Base-by-base conservation (phyloP, 805 yeast genomes). In the Nakazawaea ambrosiae region DNA sequence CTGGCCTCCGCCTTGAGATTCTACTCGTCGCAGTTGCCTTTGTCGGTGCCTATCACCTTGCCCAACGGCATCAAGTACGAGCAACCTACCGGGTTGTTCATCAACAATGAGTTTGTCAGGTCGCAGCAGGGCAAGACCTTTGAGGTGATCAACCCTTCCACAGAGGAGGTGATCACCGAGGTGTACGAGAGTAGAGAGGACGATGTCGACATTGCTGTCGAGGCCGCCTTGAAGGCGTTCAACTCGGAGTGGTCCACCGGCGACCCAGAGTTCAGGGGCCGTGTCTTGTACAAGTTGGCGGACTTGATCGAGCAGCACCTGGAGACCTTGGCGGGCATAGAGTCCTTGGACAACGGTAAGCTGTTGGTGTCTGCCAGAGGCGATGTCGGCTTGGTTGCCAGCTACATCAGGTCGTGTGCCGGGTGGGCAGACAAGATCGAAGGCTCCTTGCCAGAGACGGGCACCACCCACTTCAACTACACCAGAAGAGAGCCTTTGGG, bases 401-500 rank as follows among this genome's bases (percentile, higher is more conserved):
- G 70, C 48, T 82, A 81, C 58, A 63, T 86, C 58, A 77, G 90
- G 64, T 80, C 88, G 47, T 80, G 85, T 59, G 96, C 89, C 41
- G 96, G 96, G 46, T 85, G 78, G 77, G 86, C 95, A 52, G 96
- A 87, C 65, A 88, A 89, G 68, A 64, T 84, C 47, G 73, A 69
- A 48, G 96, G 96, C 50, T 70, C 77, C 47, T 61, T 79, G 41
- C 72, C 85, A 41, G 85, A 85, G 58, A 79, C 94, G 34, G 90
- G 89, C 45, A 58, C 63, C 41, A 65, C 76, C 34, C 85, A 84
- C 61, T 77, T 88, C 58, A 75, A 75, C 45, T 86, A 81, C 65
- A 80, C 90, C 47, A 76, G 78, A 60, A 81, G 82, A 61, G 95
- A 88, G 63, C 96, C 97, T 42, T 67, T 85, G 52, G 97, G 96